Conservation (phyloP, 1,139 yeast species). For the Wickerhamomyces sp. region DNA sequence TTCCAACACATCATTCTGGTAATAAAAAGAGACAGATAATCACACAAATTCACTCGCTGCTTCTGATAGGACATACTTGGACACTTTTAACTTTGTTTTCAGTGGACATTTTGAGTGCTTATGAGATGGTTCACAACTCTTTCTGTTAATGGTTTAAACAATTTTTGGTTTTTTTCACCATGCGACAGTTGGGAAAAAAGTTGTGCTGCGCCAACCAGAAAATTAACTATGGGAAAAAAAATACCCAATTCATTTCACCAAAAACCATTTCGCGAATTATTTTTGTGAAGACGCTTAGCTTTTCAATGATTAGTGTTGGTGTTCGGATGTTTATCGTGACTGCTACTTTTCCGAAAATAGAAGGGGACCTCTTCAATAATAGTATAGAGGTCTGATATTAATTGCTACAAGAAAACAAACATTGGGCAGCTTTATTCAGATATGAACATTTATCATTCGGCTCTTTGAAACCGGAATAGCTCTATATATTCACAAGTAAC, state of each 20-base stretch:
- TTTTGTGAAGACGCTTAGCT: no score
- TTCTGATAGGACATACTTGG: slow-evolving; percentile 22
- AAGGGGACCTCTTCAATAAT: no score
- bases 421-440: no score
- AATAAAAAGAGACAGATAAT: no score
- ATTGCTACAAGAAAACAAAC: no score
- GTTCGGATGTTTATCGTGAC: background rate
- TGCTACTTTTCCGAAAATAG: background rate
- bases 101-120: slow-evolving; percentile 22
- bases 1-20: no score
- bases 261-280: background rate
- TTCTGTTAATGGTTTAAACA: slow-evolving; percentile 9
- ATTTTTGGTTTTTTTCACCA: slow-evolving; percentile 17
- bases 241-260: no score
- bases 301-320: background rate
- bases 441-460: no score
- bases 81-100: slow-evolving; percentile 25
- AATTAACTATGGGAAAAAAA: slow-evolving; percentile 7
- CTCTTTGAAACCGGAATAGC: no score
- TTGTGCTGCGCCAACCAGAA: slow-evolving; percentile 6
- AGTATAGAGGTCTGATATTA: no score
- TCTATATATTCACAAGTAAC: no score
- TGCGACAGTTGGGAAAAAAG: slow-evolving; percentile 1
- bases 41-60: background rate
- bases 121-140: slow-evolving; percentile 1